These are phyloP conservation scores for Gastrolobium villosum DNA, from an alignment of 306 rosid species.

Conservation along the genomic window DNA sequence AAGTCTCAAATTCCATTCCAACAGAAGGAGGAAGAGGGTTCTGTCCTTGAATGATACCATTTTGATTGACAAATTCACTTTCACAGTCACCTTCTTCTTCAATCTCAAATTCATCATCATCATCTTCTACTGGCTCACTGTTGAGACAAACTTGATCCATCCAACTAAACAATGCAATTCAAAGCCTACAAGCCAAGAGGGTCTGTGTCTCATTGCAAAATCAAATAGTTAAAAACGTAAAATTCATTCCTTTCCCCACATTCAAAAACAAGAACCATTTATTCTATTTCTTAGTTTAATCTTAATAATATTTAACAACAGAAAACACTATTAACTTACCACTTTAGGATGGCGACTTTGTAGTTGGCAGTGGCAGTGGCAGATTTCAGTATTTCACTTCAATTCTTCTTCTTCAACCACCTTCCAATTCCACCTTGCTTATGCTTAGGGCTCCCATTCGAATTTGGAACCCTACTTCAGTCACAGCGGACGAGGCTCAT, in stretches of 20 bases:
- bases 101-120: slow-evolving; percentile 61
- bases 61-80: slow-evolving; percentile 58
- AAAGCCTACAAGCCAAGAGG: background rate
- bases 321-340: background rate
- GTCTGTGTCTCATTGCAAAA: too few relatives aligned
- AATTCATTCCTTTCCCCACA: too few relatives aligned
- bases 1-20: slow-evolving; percentile 84
- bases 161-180: slow-evolving; percentile 25
- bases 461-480: background rate
- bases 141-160: slow-evolving; percentile 81
- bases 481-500: background rate
- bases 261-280: too few relatives aligned
- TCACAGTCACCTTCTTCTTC: slow-evolving; percentile 25
- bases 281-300: background rate
- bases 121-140: slow-evolving; percentile 70
- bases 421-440: background rate
- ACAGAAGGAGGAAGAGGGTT: slow-evolving; percentile 74
- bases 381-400: background rate
- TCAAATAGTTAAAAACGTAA: too few relatives aligned
- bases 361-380: background rate
- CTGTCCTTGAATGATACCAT: slow-evolving; percentile 63
- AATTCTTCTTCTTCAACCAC: background rate
- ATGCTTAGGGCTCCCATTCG: background rate
- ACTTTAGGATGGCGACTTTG: background rate
- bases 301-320: background rate